Evolutionary conservation across 306 rosid genomes (phyloP).

Genomic region (Vigna angularis): DNA sequence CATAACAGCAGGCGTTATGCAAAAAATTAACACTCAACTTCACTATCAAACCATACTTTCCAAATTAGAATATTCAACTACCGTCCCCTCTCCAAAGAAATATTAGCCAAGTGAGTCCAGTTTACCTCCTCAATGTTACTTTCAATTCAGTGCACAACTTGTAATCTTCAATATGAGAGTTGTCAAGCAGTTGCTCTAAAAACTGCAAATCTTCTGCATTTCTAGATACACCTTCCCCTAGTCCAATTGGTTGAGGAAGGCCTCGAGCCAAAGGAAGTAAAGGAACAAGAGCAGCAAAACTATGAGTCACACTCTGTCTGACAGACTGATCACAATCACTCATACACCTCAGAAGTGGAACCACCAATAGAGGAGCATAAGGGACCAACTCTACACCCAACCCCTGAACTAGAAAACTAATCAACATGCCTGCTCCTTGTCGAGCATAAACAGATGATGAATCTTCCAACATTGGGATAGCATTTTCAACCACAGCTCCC

Average conservation of each 20-base stretch:
- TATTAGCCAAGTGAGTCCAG: conserved; percentile 1
- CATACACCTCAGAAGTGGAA: conserved; percentile 97
- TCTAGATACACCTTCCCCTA: conserved; percentile 67
- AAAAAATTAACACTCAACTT: conserved; percentile 12
- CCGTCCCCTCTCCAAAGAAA: neutral
- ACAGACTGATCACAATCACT: conserved; percentile 95
- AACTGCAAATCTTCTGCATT: conserved; percentile 83
- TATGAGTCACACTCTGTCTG: conserved; percentile 95
- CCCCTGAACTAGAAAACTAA: conserved; percentile 96
- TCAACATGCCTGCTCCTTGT: conserved; percentile 97
- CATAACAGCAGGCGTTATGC: conserved; percentile 6
- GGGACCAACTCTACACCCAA: conserved; percentile 86
- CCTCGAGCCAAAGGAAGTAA: conserved; percentile 97
- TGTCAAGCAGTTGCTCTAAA: conserved; percentile 96
- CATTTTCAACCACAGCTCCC: conserved; percentile 85
- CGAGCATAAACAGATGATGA: conserved; percentile 81
- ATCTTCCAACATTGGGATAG: conserved; percentile 92
- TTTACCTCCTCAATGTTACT: conserved; percentile 89
- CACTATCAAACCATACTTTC: conserved; percentile 19
- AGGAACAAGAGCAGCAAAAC: conserved; percentile 99
- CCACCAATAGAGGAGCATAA: conserved; percentile 93
- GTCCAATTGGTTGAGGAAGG: conserved; percentile 85
- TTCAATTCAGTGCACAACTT: conserved; percentile 76
- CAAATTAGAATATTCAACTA: conserved; percentile 13
- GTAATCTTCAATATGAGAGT: conserved; percentile 94